Evolutionary conservation across 2,329 filamentous ascomycete genomes (phyloP).

Genomic region (Hymenoscyphus scutula): DNA sequence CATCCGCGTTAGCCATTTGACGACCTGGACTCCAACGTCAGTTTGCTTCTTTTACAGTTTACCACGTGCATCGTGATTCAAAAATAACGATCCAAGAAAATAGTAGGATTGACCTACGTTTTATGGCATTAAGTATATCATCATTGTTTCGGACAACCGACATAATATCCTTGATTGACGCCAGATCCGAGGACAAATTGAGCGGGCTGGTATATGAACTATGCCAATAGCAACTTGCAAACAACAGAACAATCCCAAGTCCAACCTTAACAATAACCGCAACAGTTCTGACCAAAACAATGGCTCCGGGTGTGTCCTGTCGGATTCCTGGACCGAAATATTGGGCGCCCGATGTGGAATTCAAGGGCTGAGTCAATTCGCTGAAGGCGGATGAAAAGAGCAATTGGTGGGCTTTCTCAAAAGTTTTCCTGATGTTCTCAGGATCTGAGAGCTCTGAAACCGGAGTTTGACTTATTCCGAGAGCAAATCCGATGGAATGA

Average conservation of each 20-base stretch:
- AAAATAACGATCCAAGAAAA: background rate
- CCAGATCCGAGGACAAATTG: slow-evolving; percentile 30
- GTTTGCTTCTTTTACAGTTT: too few species aligned
- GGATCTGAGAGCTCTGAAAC: slow-evolving; percentile 39
- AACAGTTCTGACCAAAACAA: slow-evolving; percentile 29
- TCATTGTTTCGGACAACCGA: background rate
- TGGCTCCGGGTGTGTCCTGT: slow-evolving; percentile 13
- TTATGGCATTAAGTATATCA: background rate
- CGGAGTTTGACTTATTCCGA: slow-evolving; percentile 32
- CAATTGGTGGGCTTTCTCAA: slow-evolving; percentile 42
- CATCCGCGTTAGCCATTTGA: background rate
- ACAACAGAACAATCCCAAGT: slow-evolving; percentile 24
- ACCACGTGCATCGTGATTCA: too few species aligned
- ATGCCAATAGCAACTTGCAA: slow-evolving; percentile 24
- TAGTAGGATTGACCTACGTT: too few species aligned
- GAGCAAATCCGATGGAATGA: slow-evolving; percentile 41
- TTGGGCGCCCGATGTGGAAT: background rate
- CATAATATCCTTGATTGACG: slow-evolving; percentile 32
- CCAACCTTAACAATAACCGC: slow-evolving; percentile 31
- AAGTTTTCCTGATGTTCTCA: slow-evolving; percentile 35
- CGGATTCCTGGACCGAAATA: background rate
- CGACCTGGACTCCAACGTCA: background rate
- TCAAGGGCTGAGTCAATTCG: slow-evolving; percentile 8
- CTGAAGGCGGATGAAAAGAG: slow-evolving; percentile 39
- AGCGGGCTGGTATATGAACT: slow-evolving; percentile 22